These are phyloP conservation scores for Phanerochaete sordida DNA, from an alignment of 768 basidiomycete species.

Conservation along the genomic window DNA sequence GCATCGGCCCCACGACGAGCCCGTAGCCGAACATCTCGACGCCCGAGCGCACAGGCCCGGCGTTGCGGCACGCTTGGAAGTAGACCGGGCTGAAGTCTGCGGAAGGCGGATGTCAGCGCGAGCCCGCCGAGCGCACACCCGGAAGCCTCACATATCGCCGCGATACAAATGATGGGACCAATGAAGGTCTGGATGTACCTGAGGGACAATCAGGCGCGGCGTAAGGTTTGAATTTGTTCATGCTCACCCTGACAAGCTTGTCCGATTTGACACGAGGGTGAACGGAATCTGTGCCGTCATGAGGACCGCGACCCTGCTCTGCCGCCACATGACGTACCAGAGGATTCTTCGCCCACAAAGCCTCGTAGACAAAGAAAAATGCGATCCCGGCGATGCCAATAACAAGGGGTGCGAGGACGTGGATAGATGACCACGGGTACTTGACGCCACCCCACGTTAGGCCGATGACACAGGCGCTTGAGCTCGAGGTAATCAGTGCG, in stretches of 20 bases:
- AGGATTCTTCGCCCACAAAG: neutral
- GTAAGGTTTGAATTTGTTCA: neutral
- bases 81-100: conserved; percentile 38
- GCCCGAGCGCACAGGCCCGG: conserved; percentile 32
- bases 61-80: conserved; percentile 38
- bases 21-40: conserved; percentile 25
- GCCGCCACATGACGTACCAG: neutral
- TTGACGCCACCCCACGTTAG: conserved; percentile 32
- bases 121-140: neutral
- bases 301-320: neutral
- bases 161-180: neutral
- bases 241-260: conserved; percentile 24
- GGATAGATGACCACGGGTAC: conserved; percentile 31
- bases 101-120: neutral
- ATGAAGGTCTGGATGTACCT: conserved; percentile 27
- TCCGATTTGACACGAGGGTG: conserved; percentile 27
- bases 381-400: conserved; percentile 27
- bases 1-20: conserved; percentile 24
- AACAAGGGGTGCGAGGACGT: conserved; percentile 32
- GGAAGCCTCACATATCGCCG: conserved; percentile 3
- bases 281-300: conserved; percentile 16
- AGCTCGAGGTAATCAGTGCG: conserved; percentile 18
- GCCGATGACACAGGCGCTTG: conserved; percentile 15
- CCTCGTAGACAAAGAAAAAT: conserved; percentile 2
- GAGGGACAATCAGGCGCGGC: neutral